These are phyloP conservation scores for Chamaecrista fasciculata DNA, from an alignment of 306 rosid genomes.

Conservation along the genomic window DNA sequence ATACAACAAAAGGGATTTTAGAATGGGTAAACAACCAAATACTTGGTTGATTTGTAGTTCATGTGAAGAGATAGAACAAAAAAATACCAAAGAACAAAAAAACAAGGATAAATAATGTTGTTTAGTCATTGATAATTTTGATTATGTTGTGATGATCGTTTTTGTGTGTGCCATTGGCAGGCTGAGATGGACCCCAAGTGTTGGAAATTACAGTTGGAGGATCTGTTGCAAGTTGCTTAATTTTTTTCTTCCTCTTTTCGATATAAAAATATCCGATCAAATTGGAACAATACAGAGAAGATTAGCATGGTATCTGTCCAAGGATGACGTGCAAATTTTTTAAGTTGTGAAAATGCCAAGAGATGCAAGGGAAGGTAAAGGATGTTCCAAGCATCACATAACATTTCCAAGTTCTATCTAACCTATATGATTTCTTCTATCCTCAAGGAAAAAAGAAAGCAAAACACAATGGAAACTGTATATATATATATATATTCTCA, in stretches of 20 bases:
- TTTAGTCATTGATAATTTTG: background rate
- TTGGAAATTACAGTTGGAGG: conserved; percentile 82
- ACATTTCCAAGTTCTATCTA: too few species aligned
- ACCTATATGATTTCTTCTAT: background rate
- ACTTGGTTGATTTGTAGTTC: background rate
- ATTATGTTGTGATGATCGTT: conserved; percentile 12
- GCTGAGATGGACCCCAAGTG: conserved; percentile 89
- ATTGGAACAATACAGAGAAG: too few species aligned
- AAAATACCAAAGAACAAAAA: background rate
- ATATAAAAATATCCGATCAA: too few species aligned
- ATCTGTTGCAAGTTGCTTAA: conserved; percentile 44
- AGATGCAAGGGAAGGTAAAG: conserved; percentile 9
- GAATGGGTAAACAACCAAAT: background rate
- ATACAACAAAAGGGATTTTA: background rate
- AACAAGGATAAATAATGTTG: background rate
- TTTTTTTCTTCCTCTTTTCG: too few species aligned
- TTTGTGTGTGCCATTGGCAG: conserved; percentile 46
- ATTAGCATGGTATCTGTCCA: too few species aligned
- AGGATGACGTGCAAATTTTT: conserved; percentile 34
- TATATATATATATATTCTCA: too few species aligned
- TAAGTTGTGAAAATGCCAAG: conserved; percentile 8
- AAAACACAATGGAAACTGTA: background rate
- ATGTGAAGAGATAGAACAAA: too few species aligned
- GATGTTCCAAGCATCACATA: conserved; percentile 4
- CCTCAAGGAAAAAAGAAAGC: background rate